Percentiles rank a stretch among this genome's conserved stretches.
Conservation (phyloP, 1,284 basidiomycete species). For the Sanghuangporus sanghuang region DNA sequence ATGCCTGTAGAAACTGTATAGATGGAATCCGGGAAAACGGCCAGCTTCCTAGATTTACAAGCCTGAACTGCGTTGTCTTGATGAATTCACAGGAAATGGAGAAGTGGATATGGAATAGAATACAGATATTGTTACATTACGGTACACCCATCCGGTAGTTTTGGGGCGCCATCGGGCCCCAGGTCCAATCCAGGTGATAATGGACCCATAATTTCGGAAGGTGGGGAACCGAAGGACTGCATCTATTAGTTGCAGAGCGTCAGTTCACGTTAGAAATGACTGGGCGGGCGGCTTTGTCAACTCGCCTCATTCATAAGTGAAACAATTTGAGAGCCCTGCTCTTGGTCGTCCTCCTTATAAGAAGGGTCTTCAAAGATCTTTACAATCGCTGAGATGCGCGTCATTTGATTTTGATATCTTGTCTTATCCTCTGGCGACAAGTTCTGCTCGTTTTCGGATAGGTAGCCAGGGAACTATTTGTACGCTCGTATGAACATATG, state of each 20-base stretch:
- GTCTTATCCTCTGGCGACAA: conserved; percentile 58
- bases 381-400: conserved; percentile 65
- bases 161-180: conserved; percentile 51
- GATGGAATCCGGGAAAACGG: not conserved
- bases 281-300: conserved; percentile 4
- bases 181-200: conserved; percentile 75
- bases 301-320: conserved; percentile 75
- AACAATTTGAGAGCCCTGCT: conserved; percentile 50
- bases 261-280: not conserved
- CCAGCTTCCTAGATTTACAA: not conserved
- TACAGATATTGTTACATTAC: conserved; percentile 24
- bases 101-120: not conserved
- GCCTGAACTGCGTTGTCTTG: not conserved
- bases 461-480: conserved; percentile 79
- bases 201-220: conserved; percentile 87
- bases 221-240: conserved; percentile 84
- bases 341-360: conserved; percentile 60
- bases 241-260: conserved; percentile 42
- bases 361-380: conserved; percentile 64
- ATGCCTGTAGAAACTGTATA: conserved; percentile 2
- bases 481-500: not conserved
- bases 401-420: conserved; percentile 68
- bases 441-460: conserved; percentile 46
- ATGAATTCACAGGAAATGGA: not conserved
- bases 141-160: conserved; percentile 47